Percentiles rank a stretch among this genome's conserved stretches.
Evolutionary conservation across 2,329 filamentous ascomycete species (phyloP).

Genomic region (Venturia carpophila): DNA sequence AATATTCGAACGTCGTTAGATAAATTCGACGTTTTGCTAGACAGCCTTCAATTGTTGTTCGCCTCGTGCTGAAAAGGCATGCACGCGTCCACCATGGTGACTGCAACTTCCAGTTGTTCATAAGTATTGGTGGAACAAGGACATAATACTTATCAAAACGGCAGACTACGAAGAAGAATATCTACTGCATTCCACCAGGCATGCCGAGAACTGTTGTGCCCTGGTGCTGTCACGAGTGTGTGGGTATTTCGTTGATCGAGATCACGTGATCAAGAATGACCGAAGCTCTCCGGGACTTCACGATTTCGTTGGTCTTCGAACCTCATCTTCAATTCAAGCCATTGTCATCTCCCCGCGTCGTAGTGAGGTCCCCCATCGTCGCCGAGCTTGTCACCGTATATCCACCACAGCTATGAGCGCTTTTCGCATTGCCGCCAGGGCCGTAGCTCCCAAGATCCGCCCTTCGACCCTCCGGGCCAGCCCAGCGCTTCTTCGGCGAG

Average conservation of each 20-base stretch:
- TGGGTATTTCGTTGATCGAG: background rate
- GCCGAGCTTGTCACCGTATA: constrained; percentile 6
- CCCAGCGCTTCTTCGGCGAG: constrained; percentile 59
- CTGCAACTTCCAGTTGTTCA: too few relatives aligned
- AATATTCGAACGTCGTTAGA: background rate
- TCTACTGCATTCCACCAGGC: background rate
- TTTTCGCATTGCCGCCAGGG: constrained; percentile 74
- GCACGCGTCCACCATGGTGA: background rate
- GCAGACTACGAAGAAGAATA: background rate
- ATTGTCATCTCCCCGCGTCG: constrained; percentile 13
- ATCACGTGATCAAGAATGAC: background rate
- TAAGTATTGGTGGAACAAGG: background rate
- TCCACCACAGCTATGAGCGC: constrained; percentile 65
- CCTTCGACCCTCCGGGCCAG: constrained; percentile 63
- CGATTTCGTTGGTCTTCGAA: background rate
- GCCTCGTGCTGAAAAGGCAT: background rate
- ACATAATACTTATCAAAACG: background rate
- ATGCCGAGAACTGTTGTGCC: background rate
- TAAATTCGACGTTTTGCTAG: background rate
- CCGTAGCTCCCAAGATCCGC: constrained; percentile 69
- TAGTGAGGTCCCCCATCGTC: constrained; percentile 7
- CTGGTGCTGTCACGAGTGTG: too few relatives aligned
- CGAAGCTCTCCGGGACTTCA: constrained; percentile 9
- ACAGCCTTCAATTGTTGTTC: background rate
- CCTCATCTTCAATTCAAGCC: background rate